Percentiles rank a stretch among this genome's conserved stretches.
Conservation (phyloP, 805 yeast genomes). For the Candida jianshihensis region DNA sequence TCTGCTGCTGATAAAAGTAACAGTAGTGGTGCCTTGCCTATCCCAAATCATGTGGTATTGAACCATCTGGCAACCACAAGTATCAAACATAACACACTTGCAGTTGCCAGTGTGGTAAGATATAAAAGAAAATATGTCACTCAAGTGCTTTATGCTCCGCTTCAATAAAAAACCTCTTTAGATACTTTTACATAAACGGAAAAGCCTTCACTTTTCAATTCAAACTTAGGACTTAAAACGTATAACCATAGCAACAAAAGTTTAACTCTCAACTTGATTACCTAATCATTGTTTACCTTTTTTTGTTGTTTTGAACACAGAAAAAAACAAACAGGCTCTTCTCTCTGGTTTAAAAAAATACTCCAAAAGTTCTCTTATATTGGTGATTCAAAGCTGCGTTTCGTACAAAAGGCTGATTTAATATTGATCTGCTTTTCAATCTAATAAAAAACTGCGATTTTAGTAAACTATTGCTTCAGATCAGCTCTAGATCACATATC, state of each 20-base stretch:
- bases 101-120: slow-evolving; percentile 87
- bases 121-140: slow-evolving; percentile 86
- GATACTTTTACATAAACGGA: no score
- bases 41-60: slow-evolving; percentile 90
- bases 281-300: not conserved
- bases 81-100: slow-evolving; percentile 86
- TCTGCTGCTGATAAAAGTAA: slow-evolving; percentile 58
- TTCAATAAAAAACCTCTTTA: slow-evolving; percentile 40
- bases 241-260: not conserved
- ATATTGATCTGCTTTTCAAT: no score
- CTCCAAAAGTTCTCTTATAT: no score
- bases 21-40: slow-evolving; percentile 82
- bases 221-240: no score
- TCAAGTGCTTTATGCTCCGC: slow-evolving; percentile 86
- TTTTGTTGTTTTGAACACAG: not conserved
- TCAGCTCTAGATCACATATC: no score
- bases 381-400: no score
- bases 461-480: no score
- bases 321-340: not conserved
- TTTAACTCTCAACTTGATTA: no score
- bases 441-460: no score
- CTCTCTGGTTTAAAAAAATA: no score
- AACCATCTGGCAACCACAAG: slow-evolving; percentile 95
- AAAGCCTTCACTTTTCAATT: no score
- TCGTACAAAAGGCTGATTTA: no score